Evolutionary conservation across 1,284 basidiomycete genomes (phyloP).

Genomic region (Neolentinus lepideus): DNA sequence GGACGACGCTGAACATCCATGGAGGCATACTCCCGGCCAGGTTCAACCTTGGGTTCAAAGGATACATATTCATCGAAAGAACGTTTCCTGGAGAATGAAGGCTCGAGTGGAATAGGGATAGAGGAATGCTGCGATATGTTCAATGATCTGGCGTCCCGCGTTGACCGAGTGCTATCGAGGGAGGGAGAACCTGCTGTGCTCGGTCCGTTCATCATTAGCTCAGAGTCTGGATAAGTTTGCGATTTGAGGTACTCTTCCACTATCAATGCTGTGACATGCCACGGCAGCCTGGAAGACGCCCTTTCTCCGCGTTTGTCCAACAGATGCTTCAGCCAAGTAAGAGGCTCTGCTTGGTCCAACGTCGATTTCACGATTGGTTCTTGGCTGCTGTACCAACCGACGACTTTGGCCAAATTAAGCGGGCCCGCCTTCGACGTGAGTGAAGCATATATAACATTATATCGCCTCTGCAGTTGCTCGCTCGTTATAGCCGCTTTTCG

Average conservation of each 20-base stretch:
- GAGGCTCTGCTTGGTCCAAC: conserved; percentile 55
- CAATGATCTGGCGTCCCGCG: background rate
- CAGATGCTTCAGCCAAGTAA: conserved; percentile 64
- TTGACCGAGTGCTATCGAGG: background rate
- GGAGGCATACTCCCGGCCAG: conserved; percentile 26
- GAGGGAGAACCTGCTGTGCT: background rate
- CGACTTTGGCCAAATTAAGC: conserved; percentile 40
- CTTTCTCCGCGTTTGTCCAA: conserved; percentile 34
- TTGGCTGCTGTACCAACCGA: conserved; percentile 51
- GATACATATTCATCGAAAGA: conserved; percentile 42
- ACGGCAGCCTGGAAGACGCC: conserved; percentile 32
- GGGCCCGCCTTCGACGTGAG: conserved; percentile 23
- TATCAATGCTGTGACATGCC: conserved; percentile 61
- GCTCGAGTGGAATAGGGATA: conserved; percentile 28
- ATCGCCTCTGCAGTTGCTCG: conserved; percentile 61
- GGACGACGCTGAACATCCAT: conserved; percentile 6
- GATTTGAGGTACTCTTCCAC: conserved; percentile 54
- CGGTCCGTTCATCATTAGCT: conserved; percentile 21
- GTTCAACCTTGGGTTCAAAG: conserved; percentile 36
- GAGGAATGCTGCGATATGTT: conserved; percentile 19
- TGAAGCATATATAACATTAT: conserved; percentile 41
- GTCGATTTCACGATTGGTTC: conserved; percentile 35
- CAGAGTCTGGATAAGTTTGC: conserved; percentile 34
- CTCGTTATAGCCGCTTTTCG: conserved; percentile 59
- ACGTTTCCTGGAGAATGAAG: conserved; percentile 31